Conservation (phyloP, 2,329 filamentous ascomycete species). For the Scleromitrula shiraiana region DNA sequence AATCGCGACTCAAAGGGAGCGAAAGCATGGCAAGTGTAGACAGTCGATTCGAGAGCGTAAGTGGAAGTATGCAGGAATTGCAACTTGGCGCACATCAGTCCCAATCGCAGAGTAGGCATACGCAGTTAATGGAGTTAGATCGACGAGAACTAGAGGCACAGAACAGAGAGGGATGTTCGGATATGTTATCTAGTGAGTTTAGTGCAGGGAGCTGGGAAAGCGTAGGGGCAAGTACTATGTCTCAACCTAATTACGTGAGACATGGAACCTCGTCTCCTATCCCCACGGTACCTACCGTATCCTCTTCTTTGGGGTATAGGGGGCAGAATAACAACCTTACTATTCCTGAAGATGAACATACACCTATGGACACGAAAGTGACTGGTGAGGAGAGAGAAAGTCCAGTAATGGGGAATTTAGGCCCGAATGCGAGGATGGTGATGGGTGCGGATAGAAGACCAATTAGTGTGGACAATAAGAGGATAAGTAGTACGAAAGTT, state of each 20-base stretch:
- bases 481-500: constrained; percentile 12
- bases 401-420: constrained; percentile 9
- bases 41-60: constrained; percentile 25
- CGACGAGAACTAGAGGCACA: neutral
- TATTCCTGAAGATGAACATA: constrained; percentile 10
- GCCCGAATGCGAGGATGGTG: constrained; percentile 14
- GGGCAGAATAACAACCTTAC: neutral
- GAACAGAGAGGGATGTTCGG: neutral
- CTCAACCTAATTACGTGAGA: constrained; percentile 9
- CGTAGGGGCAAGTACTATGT: neutral
- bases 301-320: neutral
- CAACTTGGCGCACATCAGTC: neutral
- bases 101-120: neutral
- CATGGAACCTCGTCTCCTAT: neutral
- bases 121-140: constrained; percentile 8
- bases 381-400: neutral
- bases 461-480: constrained; percentile 17
- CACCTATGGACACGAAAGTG: constrained; percentile 12
- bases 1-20: constrained; percentile 15
- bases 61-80: constrained; percentile 11
- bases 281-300: neutral
- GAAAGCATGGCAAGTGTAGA: constrained; percentile 16
- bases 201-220: constrained; percentile 6
- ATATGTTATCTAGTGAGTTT: neutral
- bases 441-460: constrained; percentile 17